Percentiles rank a stretch among this genome's conserved stretches.
These are phyloP conservation scores for Neofusicoccum umdonicola DNA, from an alignment of 2,329 filamentous ascomycete species.

Conservation along the genomic window DNA sequence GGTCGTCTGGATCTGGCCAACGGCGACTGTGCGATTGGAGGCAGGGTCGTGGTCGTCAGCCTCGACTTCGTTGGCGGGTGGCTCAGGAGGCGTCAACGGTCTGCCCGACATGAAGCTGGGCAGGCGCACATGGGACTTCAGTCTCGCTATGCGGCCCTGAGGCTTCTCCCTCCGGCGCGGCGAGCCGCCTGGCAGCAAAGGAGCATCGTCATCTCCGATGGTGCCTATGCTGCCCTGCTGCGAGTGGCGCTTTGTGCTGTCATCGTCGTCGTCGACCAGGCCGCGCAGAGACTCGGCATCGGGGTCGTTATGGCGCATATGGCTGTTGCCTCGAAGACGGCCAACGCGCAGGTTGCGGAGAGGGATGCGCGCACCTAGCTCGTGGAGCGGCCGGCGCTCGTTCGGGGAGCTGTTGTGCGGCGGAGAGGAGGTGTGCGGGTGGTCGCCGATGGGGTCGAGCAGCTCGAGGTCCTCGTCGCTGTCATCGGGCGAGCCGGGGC, in stretches of 20 bases:
- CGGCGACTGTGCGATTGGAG: constrained; percentile 70
- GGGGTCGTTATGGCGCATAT: constrained; percentile 40
- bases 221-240: constrained; percentile 54
- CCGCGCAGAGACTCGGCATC: constrained; percentile 65
- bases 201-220: constrained; percentile 66
- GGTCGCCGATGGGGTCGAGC: constrained; percentile 60
- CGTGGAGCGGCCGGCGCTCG: constrained; percentile 33
- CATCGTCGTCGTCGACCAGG: constrained; percentile 63
- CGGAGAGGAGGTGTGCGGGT: constrained; percentile 26
- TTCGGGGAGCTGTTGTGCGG: constrained; percentile 32
- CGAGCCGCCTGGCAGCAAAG: constrained; percentile 58
- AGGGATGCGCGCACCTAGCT: constrained; percentile 61
- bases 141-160: constrained; percentile 38
- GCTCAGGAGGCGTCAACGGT: constrained; percentile 27
- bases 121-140: constrained; percentile 58
- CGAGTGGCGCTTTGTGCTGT: constrained; percentile 55
- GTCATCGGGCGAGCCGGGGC: constrained; percentile 61
- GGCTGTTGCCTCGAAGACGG: constrained; percentile 42
- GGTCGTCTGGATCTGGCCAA: constrained; percentile 69
- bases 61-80: constrained; percentile 38
- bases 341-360: constrained; percentile 60
- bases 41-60: constrained; percentile 56
- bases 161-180: constrained; percentile 26
- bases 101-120: constrained; percentile 60
- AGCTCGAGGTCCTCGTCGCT: constrained; percentile 72